Conservation (phyloP, 208 protist genomes). For the Tetramitus jugosus region DNA sequence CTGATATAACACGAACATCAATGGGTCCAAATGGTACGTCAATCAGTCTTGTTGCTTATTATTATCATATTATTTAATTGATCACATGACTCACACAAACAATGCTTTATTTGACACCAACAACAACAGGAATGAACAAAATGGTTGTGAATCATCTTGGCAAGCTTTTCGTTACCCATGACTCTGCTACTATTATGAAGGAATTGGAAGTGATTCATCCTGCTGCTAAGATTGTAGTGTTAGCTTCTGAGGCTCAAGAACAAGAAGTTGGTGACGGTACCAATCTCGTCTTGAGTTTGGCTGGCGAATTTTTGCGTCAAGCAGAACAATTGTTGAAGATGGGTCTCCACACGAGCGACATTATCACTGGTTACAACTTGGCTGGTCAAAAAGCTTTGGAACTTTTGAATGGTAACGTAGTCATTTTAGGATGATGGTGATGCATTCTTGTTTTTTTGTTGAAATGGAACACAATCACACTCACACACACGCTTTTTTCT, state of each 20-base stretch:
- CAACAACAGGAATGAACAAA: constrained; percentile 87
- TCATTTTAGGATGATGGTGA: no score
- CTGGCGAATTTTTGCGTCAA: constrained; percentile 93
- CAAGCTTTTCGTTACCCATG: constrained; percentile 99
- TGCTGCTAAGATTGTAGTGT: constrained; percentile 96
- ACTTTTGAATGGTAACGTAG: constrained; percentile 67
- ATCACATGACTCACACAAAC: no score
- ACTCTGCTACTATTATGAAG: constrained; percentile 97
- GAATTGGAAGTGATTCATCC: constrained; percentile 98
- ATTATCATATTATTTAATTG: constrained; percentile 17
- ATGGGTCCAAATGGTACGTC: constrained; percentile 88
- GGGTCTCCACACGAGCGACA: constrained; percentile 94
- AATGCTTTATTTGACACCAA: constrained; percentile 15
- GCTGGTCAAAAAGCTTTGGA: constrained; percentile 79
- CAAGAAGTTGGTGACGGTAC: constrained; percentile 97
- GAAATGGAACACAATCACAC: background rate
- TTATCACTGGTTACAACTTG: constrained; percentile 95
- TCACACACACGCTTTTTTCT: background rate
- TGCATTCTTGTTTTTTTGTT: background rate
- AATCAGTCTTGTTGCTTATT: background rate
- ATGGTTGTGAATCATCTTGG: constrained; percentile 99
- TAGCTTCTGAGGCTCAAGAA: constrained; percentile 96
- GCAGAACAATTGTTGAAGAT: constrained; percentile 90
- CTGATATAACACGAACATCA: constrained; percentile 91
- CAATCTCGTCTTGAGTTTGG: constrained; percentile 96